Conservation (phyloP, 768 basidiomycete genomes). For the Mycena pura region DNA sequence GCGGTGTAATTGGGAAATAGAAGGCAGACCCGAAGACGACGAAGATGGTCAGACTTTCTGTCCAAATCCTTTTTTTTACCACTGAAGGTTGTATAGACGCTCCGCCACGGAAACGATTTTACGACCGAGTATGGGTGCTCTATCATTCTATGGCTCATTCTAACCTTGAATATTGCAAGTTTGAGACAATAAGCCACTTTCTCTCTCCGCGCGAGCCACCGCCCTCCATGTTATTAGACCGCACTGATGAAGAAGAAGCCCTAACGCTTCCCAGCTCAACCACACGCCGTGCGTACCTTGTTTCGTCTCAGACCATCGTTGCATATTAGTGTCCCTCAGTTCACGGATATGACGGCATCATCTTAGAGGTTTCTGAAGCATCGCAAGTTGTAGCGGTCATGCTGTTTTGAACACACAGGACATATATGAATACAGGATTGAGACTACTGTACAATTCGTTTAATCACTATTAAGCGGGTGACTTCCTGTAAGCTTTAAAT, state of each 20-base stretch:
- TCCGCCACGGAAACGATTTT: slow-evolving; percentile 76
- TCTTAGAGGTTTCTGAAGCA: slow-evolving; percentile 79
- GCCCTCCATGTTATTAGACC: slow-evolving; percentile 81
- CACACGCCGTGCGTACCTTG: slow-evolving; percentile 60
- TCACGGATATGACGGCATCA: slow-evolving; percentile 81
- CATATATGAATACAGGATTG: background rate
- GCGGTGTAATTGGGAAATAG: slow-evolving; percentile 90
- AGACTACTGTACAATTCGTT: slow-evolving; percentile 8
- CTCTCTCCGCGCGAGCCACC: slow-evolving; percentile 76
- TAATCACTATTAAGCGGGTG: too few relatives aligned
- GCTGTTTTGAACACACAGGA: slow-evolving; percentile 56
- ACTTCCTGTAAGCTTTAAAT: too few relatives aligned
- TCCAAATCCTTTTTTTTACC: slow-evolving; percentile 6
- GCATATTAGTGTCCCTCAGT: slow-evolving; percentile 45
- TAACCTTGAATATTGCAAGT: slow-evolving; percentile 51
- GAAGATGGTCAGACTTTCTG: slow-evolving; percentile 67
- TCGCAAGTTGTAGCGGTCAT: slow-evolving; percentile 80
- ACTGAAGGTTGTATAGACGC: slow-evolving; percentile 54
- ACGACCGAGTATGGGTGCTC: slow-evolving; percentile 60
- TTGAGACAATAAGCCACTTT: slow-evolving; percentile 81
- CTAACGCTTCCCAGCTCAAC: slow-evolving; percentile 71
- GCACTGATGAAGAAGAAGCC: slow-evolving; percentile 77
- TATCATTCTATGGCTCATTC: background rate
- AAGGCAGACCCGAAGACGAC: slow-evolving; percentile 80
- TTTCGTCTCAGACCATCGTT: slow-evolving; percentile 11